Percentiles rank a stretch among this genome's conserved stretches.
phyloP scores from a whole-genome alignment of 176 grass and related monocot genomes.

The Hsuehochloa calcarea region DNA sequence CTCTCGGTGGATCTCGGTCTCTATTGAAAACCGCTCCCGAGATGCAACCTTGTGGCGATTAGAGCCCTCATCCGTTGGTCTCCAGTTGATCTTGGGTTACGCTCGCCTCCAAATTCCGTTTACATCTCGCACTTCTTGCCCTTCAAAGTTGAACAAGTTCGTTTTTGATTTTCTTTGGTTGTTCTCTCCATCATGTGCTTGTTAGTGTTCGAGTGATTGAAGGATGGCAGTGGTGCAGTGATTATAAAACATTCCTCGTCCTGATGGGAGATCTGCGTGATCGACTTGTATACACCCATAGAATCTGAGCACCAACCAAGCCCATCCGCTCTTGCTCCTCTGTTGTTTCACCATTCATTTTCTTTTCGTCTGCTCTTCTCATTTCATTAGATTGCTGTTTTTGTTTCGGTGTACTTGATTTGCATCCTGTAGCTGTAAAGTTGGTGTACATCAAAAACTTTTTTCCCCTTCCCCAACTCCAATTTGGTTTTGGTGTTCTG shows the following conservation, averaged over 20 bases:
- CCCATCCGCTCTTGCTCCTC: not conserved
- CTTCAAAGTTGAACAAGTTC: not conserved
- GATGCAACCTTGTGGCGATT: conserved; percentile 45
- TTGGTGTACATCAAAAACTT: too few species aligned
- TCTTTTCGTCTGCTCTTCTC: not conserved
- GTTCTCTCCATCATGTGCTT: too few species aligned
- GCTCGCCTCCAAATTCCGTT: conserved; percentile 45
- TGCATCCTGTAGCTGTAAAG: not conserved
- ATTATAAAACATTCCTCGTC: conserved; percentile 64
- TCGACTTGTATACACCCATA: conserved; percentile 74
- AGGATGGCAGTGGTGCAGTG: not conserved
- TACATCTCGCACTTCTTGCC: too few species aligned
- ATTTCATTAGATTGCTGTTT: not conserved
- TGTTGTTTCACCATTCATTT: not conserved
- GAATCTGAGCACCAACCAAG: conserved; percentile 58
- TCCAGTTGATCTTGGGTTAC: conserved; percentile 47
- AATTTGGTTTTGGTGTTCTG: not conserved
- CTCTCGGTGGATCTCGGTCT: conserved; percentile 6
- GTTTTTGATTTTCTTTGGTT: too few species aligned
- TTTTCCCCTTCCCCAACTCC: too few species aligned
- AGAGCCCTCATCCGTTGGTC: conserved; percentile 43
- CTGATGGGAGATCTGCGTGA: conserved; percentile 47
- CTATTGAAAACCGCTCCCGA: conserved; percentile 3
- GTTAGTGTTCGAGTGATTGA: not conserved
- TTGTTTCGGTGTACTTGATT: not conserved